These are phyloP conservation scores for Aspergillus pseudotamarii DNA, from an alignment of 2,329 filamentous ascomycete genomes.

Conservation along the genomic window DNA sequence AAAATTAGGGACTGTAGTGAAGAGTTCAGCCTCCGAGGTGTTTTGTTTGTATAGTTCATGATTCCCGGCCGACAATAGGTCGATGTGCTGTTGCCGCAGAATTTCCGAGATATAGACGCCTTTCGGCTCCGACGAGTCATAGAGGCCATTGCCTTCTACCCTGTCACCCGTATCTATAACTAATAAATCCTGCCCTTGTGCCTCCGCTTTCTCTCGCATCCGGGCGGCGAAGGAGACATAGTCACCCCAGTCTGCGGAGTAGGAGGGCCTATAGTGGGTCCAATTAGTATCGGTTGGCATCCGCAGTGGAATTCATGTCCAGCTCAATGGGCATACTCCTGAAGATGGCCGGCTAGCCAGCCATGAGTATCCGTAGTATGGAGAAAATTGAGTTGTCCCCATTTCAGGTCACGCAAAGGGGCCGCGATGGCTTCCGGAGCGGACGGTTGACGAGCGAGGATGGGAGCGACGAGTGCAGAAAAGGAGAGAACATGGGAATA, in stretches of 20 bases:
- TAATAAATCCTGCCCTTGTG: slow-evolving; percentile 78
- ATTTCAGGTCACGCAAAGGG: slow-evolving; percentile 80
- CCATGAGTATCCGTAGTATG: slow-evolving; percentile 96
- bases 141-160: slow-evolving; percentile 91
- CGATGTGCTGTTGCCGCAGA: slow-evolving; percentile 77
- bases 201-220: slow-evolving; percentile 76
- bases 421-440: slow-evolving; percentile 77
- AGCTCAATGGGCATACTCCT: slow-evolving; percentile 67
- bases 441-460: slow-evolving; percentile 70
- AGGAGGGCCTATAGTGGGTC: slow-evolving; percentile 67
- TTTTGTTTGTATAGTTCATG: slow-evolving; percentile 89
- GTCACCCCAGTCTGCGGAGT: slow-evolving; percentile 96
- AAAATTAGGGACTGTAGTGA: slow-evolving; percentile 81
- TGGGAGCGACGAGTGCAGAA: slow-evolving; percentile 21
- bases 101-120: slow-evolving; percentile 89
- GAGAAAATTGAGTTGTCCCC: slow-evolving; percentile 96
- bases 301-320: neutral
- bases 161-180: slow-evolving; percentile 94
- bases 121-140: slow-evolving; percentile 85
- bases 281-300: slow-evolving; percentile 16
- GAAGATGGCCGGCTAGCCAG: slow-evolving; percentile 90
- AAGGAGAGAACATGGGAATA: slow-evolving; percentile 17
- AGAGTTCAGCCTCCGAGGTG: slow-evolving; percentile 76
- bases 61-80: slow-evolving; percentile 85
- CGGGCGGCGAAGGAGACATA: slow-evolving; percentile 91